Base-by-base conservation (phyloP, 768 basidiomycete genomes). In the Calocera cornea region DNA sequence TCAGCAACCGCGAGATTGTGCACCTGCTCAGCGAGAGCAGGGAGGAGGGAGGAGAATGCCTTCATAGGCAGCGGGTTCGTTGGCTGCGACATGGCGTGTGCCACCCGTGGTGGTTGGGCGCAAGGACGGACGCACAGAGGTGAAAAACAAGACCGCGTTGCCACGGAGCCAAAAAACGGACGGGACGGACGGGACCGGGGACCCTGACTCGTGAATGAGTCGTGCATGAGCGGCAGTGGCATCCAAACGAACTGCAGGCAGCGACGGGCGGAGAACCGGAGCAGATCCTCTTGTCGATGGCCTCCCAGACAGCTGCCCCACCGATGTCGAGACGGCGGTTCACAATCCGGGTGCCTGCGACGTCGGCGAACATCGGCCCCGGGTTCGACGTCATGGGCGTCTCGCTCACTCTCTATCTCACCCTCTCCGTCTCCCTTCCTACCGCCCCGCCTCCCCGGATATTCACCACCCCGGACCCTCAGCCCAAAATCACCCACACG, bases 361-460 rank as follows among this genome's bases (percentile, higher is more conserved):
- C 95, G 1, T 94, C 95, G 70, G 95, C 95, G 71, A 99, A 99
- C 80, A 94, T 99, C 74, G 95, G 95, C 1, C 95, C 95, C 41
- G 95, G 95, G 29, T 99, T 99, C 78, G 97, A 99, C 76, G 97
- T 98, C 70, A 93, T 97, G 71, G 97, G 97, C n/a, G 87, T 99
- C 70, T 95, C 95, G 0, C 86, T 98, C 27, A 92, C 92, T 0
- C 84, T 97, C 34, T 83, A 87, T 71, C 84, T 97, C 71, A 87
- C 85, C 17, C 82, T 98, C 73, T 82, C 82, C 60, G 87, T 94
- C 72, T 80, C 80, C 63, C 73, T 82, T 14, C 68, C 34, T 36
- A 68, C 27, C 34, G 66, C 22, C 33, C 71, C 76, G 8, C 75
- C 80, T n/a, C 79, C 82, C 47, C 54, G 54, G 31, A 60, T 22